Conservation (phyloP, 1,284 basidiomycete genomes). For the Leccinum fuscescens region DNA sequence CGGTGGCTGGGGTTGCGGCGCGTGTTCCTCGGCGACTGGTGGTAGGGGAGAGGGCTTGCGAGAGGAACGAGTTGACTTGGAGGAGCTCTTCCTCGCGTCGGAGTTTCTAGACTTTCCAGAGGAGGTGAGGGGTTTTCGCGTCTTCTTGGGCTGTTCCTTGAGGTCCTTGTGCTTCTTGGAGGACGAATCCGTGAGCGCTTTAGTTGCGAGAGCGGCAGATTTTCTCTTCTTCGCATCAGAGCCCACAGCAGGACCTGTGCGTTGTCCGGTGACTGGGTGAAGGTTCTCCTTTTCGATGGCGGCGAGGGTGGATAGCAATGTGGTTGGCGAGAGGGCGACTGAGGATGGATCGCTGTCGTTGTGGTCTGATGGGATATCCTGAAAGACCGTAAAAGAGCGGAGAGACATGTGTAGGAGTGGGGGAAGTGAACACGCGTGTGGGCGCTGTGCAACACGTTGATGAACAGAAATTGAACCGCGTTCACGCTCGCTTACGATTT, state of each 20-base stretch:
- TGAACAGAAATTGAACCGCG: conserved; percentile 24
- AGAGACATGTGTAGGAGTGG: conserved; percentile 42
- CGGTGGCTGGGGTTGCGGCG: conserved; percentile 30
- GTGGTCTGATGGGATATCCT: conserved; percentile 44
- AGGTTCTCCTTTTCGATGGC: conserved; percentile 72
- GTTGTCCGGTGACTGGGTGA: conserved; percentile 67
- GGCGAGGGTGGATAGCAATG: conserved; percentile 36
- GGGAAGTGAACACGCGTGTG: conserved; percentile 20
- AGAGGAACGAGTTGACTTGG: conserved; percentile 32
- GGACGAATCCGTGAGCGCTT: conserved; percentile 38
- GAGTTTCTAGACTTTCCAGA: conserved; percentile 29
- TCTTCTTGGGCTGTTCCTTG: conserved; percentile 48
- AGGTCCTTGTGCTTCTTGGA: conserved; percentile 47
- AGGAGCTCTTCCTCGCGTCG: conserved; percentile 31
- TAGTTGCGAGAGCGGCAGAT: conserved; percentile 55
- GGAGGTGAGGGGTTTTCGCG: conserved; percentile 50
- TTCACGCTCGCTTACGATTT: conserved; percentile 31
- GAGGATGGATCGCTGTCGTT: conserved; percentile 21
- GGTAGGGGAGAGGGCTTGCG: conserved; percentile 44
- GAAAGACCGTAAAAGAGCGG: conserved; percentile 65
- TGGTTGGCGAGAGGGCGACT: conserved; percentile 21
- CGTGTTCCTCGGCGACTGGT: conserved; percentile 45
- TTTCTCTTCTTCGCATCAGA: conserved; percentile 60
- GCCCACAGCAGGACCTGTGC: conserved; percentile 38
- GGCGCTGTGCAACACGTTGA: conserved; percentile 36